Evolutionary conservation across 805 yeast genomes (phyloP).

Genomic region (Candida sonorensis): DNA sequence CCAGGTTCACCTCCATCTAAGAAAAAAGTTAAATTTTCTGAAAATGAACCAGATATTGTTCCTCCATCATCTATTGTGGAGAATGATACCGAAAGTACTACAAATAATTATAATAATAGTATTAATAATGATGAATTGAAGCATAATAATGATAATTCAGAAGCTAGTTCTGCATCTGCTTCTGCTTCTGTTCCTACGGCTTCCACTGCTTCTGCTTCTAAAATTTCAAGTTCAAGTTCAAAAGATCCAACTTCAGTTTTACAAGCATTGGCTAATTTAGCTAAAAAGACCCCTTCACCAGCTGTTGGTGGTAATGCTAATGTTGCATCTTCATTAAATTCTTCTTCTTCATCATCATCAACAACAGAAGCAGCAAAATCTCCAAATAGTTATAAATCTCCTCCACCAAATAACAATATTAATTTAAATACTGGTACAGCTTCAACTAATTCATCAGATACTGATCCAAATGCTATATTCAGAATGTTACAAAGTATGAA

Average conservation of each 20-base stretch:
- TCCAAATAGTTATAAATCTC: constrained; percentile 1
- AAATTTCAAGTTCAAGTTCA: constrained; percentile 24
- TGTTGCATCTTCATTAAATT: no score
- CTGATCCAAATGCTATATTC: constrained; percentile 38
- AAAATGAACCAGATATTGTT: constrained; percentile 7
- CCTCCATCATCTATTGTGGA: no score
- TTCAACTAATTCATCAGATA: constrained; percentile 12
- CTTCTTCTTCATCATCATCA: constrained; percentile 22
- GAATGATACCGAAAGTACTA: no score
- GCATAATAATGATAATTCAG: neutral
- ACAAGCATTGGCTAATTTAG: constrained; percentile 64
- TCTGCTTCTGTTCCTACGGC: constrained; percentile 9
- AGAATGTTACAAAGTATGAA: constrained; percentile 49
- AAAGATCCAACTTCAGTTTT: constrained; percentile 56
- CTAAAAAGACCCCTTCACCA: constrained; percentile 36
- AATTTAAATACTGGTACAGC: constrained; percentile 8
- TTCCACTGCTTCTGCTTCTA: constrained; percentile 14
- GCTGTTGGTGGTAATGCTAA: constrained; percentile 25
- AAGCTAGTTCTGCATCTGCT: constrained; percentile 1
- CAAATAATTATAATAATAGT: constrained; percentile 1
- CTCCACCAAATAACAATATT: constrained; percentile 1
- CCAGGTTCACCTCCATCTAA: constrained; percentile 61
- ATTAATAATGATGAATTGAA: constrained; percentile 1
- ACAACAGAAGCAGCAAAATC: constrained; percentile 9
- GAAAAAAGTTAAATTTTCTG: constrained; percentile 25